Evolutionary conservation across 2,329 filamentous ascomycete species (phyloP).

Genomic region (Teratosphaeria nubilosa): DNA sequence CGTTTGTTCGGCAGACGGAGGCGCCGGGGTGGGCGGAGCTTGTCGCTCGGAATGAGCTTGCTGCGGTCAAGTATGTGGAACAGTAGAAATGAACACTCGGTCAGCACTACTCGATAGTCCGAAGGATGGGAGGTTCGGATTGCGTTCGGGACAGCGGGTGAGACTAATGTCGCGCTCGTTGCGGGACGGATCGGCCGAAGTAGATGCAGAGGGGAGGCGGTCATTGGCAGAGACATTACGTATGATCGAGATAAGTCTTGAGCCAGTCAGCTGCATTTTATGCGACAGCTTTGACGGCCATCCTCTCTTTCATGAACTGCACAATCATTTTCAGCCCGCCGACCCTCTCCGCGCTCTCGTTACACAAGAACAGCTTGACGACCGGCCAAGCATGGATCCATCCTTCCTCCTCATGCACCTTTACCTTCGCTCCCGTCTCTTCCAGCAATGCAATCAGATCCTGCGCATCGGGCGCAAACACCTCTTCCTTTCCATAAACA

Average conservation of each 20-base stretch:
- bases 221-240: no score
- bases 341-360: slow-evolving; percentile 35
- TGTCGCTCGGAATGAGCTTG: background rate
- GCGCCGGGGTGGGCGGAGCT: background rate
- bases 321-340: slow-evolving; percentile 39
- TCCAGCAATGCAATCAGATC: slow-evolving; percentile 48
- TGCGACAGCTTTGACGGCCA: background rate
- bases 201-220: no score
- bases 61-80: background rate
- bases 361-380: slow-evolving; percentile 48
- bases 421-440: slow-evolving; percentile 45
- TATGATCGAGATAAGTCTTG: no score
- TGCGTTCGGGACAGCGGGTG: no score
- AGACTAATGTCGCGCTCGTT: no score
- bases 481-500: slow-evolving; percentile 65
- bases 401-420: slow-evolving; percentile 50
- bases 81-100: no score
- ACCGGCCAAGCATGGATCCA: slow-evolving; percentile 79
- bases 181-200: no score
- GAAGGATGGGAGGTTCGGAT: no score
- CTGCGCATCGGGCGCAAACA: slow-evolving; percentile 62
- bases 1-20: background rate
- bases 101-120: no score
- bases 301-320: slow-evolving; percentile 11
- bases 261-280: background rate